Percentiles rank a stretch among this genome's conserved stretches.
Evolutionary conservation across 2,329 filamentous ascomycete genomes (phyloP).

Genomic region (Scytalidium sp.): DNA sequence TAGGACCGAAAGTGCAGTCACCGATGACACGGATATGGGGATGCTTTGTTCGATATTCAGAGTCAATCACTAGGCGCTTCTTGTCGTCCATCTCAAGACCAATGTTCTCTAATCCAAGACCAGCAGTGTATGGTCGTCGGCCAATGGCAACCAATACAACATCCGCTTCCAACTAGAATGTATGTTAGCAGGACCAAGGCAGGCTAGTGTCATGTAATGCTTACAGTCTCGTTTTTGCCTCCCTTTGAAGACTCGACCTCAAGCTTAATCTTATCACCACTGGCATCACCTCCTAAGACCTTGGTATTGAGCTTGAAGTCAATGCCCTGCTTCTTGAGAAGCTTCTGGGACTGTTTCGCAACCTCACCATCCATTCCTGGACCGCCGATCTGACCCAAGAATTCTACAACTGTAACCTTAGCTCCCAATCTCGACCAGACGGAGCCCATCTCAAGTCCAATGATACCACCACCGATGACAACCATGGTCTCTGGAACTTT

Average conservation of each 20-base stretch:
- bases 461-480: slow-evolving; percentile 97
- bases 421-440: slow-evolving; percentile 94
- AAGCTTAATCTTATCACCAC: slow-evolving; percentile 74
- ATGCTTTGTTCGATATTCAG: slow-evolving; percentile 96
- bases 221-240: slow-evolving; percentile 86
- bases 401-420: slow-evolving; percentile 97
- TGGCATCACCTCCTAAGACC: slow-evolving; percentile 81
- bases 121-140: slow-evolving; percentile 88
- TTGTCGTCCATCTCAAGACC: slow-evolving; percentile 89
- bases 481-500: slow-evolving; percentile 95
- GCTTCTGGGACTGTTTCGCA: slow-evolving; percentile 87
- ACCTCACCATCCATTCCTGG: slow-evolving; percentile 97
- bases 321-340: slow-evolving; percentile 92
- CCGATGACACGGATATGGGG: slow-evolving; percentile 96
- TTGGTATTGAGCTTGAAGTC: slow-evolving; percentile 99
- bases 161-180: slow-evolving; percentile 78
- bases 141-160: slow-evolving; percentile 97
- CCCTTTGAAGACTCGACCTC: slow-evolving; percentile 91
- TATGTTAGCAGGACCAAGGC: slow-evolving; percentile 4
- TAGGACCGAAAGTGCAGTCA: slow-evolving; percentile 94
- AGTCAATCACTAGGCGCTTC: slow-evolving; percentile 94
- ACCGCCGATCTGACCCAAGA: slow-evolving; percentile 91
- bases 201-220: slow-evolving; percentile 29
- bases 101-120: slow-evolving; percentile 90
- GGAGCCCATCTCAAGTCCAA: slow-evolving; percentile 96